These are phyloP conservation scores for Xylaria sp. DNA, from an alignment of 2,329 filamentous ascomycete species.

Conservation along the genomic window DNA sequence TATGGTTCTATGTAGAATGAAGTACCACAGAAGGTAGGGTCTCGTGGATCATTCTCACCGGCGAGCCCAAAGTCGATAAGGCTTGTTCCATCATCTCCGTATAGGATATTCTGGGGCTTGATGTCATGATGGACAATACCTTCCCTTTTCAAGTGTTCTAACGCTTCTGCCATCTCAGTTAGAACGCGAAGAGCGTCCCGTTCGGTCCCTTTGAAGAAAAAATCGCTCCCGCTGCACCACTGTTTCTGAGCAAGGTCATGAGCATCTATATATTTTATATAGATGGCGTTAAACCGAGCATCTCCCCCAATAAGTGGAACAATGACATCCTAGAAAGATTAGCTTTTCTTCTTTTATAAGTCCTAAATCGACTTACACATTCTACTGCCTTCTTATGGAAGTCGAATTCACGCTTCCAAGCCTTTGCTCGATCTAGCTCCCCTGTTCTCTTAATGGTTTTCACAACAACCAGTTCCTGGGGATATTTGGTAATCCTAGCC, in stretches of 20 bases:
- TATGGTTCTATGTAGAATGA: slow-evolving; percentile 15
- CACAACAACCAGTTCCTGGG: background rate
- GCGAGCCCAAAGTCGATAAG: slow-evolving; percentile 17
- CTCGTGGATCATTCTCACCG: background rate
- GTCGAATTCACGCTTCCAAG: background rate
- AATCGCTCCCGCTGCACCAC: background rate
- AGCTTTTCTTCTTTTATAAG: background rate
- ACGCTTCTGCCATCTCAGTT: background rate
- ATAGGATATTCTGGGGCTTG: slow-evolving; percentile 13
- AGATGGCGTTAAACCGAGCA: background rate
- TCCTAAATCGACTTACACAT: background rate
- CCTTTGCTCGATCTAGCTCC: background rate
- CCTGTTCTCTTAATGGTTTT: background rate
- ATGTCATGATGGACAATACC: slow-evolving; percentile 18
- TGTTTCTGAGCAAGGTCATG: background rate
- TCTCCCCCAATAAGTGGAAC: background rate
- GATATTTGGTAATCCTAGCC: background rate
- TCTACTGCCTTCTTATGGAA: background rate
- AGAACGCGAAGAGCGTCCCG: background rate
- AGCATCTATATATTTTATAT: background rate
- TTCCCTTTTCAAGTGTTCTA: background rate
- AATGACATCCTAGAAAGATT: background rate
- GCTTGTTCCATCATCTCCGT: background rate
- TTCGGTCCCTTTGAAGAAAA: background rate
- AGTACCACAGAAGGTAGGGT: background rate